These are phyloP conservation scores for Lachnellula hyalina DNA, from an alignment of 2,329 filamentous ascomycete genomes.

Conservation along the genomic window DNA sequence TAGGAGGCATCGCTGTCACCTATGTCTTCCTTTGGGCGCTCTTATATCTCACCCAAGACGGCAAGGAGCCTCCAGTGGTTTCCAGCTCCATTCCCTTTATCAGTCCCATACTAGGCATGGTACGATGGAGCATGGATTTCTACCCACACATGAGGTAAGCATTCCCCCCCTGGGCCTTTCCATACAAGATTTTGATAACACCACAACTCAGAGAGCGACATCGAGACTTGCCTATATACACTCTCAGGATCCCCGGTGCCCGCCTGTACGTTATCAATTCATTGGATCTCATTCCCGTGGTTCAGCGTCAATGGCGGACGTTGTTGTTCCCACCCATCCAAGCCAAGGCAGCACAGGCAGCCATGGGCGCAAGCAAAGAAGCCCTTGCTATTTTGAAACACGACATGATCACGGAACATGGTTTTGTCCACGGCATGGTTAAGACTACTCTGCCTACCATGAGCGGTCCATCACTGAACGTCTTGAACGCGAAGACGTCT, in stretches of 20 bases:
- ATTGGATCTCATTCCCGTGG: background rate
- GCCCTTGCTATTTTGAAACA: slow-evolving; percentile 1
- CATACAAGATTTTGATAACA: background rate
- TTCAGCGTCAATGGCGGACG: background rate
- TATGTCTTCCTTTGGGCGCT: slow-evolving; percentile 4
- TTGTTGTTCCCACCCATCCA: slow-evolving; percentile 1
- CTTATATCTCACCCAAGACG: slow-evolving; percentile 1
- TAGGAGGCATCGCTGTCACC: background rate
- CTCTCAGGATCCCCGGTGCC: background rate
- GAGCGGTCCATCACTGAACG: slow-evolving; percentile 3
- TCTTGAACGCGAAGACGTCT: slow-evolving; percentile 1
- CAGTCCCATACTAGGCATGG: slow-evolving; percentile 1
- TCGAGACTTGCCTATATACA: slow-evolving; percentile 2
- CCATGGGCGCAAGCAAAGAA: background rate
- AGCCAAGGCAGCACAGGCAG: slow-evolving; percentile 2
- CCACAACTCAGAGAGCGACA: background rate
- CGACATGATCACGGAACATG: slow-evolving; percentile 4
- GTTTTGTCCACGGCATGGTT: slow-evolving; percentile 3
- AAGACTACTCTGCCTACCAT: slow-evolving; percentile 2
- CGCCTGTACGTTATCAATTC: slow-evolving; percentile 2
- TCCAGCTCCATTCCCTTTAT: slow-evolving; percentile 3
- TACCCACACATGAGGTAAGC: background rate
- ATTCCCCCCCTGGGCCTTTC: background rate
- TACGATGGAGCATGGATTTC: background rate
- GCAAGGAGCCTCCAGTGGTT: slow-evolving; percentile 2